phyloP scores from a whole-genome alignment of 2,329 filamentous ascomycete genomes.

The Alternaria metachromatica region DNA sequence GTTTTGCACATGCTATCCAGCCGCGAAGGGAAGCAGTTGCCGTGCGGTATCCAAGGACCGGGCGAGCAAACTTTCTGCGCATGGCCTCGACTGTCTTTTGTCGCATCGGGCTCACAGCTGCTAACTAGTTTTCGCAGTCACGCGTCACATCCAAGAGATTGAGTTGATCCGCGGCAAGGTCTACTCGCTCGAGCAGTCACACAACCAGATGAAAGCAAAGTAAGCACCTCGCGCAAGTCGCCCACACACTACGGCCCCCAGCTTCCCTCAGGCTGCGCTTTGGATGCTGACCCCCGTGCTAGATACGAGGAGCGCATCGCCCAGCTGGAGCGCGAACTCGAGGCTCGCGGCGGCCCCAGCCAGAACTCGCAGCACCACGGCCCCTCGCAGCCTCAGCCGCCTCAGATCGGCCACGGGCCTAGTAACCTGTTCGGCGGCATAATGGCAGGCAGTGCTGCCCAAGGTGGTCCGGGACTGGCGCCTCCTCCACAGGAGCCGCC shows the following conservation, averaged over 20 bases:
- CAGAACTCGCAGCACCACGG: conserved; percentile 78
- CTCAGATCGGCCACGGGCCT: conserved; percentile 81
- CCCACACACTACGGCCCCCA: not conserved
- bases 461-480: conserved; percentile 83
- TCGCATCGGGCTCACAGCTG: not conserved
- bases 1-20: conserved; percentile 49
- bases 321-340: conserved; percentile 86
- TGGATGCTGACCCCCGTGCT: conserved; percentile 20
- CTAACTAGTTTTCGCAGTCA: conserved; percentile 54
- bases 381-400: conserved; percentile 83
- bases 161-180: conserved; percentile 93
- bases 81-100: not conserved
- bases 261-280: not conserved
- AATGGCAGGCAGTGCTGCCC: conserved; percentile 85
- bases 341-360: conserved; percentile 69
- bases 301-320: conserved; percentile 95
- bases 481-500: conserved; percentile 68
- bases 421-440: conserved; percentile 94
- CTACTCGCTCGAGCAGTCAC: conserved; percentile 88
- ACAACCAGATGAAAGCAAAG: conserved; percentile 90
- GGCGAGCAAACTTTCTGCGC: conserved; percentile 1
- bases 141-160: conserved; percentile 91
- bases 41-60: not conserved
- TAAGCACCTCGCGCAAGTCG: conserved; percentile 56
- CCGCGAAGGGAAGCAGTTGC: not conserved